Evolutionary conservation across 2,329 filamentous ascomycete species (phyloP), one percentile per base, ranked within the genome.

Genomic region (Colletotrichum eremochloae): DNA sequence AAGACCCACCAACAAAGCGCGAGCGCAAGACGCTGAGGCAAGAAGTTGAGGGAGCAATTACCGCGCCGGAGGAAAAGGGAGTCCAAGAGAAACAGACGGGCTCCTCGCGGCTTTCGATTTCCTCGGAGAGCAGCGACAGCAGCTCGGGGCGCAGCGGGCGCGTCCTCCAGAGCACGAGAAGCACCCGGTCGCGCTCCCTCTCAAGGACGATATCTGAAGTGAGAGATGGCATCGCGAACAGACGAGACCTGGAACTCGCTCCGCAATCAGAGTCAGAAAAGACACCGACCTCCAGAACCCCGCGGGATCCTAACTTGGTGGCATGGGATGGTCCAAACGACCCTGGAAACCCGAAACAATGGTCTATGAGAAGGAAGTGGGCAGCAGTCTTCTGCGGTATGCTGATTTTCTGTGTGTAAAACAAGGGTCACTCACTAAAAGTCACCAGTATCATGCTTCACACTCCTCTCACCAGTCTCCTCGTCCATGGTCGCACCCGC

Each of bases 381-480:
- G 80, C 81, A 1, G 85, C 86, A 29, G 86, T 88, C 2, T 80
- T 89, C 50, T 77, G 77, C 55, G 74, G 77, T 78, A 73, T n/a
- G 77, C 74, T n/a, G 33, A 14, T 15, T 18, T 2, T 20, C 8
- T 20, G n/a, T 24, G 15, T 42, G 18, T 14, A 18, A 56, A 20
- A 11, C 46, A 7, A 5, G 29, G 38, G 33, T 48, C 46, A n/a
- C 8, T 15, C 68, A 68, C 33, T 61, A 42, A 42, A 72, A 55
- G 14, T 33, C 8, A 14, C 11, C 52, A 77, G 77, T 80, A 82
- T 89, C 66, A 82, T 91, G 40, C 62, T 90, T 90, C 77, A 90
- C 89, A 2, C 85, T 91, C 74, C 88, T 92, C 71, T 90, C 89
- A 2, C 88, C 88, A 0, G 83, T 90, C 9, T 87, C 87, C 2